A percentile compares a stretch with the other conserved stretches of the same genome.
These are phyloP conservation scores for Larix kaempferi DNA, from an alignment of 75 land plant genomes.

Conservation along the genomic window DNA sequence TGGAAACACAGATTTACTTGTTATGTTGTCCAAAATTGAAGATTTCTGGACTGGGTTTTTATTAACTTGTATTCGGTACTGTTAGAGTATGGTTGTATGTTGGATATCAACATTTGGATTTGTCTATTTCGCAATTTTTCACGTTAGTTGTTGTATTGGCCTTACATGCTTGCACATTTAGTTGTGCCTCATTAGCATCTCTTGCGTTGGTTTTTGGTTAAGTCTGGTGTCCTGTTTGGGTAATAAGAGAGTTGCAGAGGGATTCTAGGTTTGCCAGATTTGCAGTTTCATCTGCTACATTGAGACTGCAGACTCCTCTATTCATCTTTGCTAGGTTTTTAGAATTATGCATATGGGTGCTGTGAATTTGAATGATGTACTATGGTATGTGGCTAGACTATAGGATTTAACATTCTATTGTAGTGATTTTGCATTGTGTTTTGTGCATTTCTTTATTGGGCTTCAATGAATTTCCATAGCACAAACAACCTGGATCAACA, in stretches of 20 bases:
- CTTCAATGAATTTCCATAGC: not conserved
- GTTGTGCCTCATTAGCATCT: too few relatives aligned
- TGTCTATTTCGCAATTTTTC: too few relatives aligned
- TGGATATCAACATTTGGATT: too few relatives aligned
- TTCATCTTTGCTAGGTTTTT: not conserved
- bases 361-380: not conserved
- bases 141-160: not conserved
- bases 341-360: not conserved
- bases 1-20: too few relatives aligned
- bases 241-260: not conserved
- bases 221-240: not conserved
- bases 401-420: too few relatives aligned
- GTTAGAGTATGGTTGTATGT: too few relatives aligned
- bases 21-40: too few relatives aligned
- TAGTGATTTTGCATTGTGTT: not conserved
- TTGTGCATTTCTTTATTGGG: not conserved
- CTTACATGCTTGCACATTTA: not conserved
- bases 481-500: slow-evolving; percentile 39
- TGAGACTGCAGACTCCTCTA: not conserved
- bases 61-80: too few relatives aligned
- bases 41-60: too few relatives aligned
- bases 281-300: not conserved
- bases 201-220: not conserved
- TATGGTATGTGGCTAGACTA: not conserved
- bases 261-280: not conserved